Evolutionary conservation across 176 grass and related monocot genomes (phyloP).

Genomic region (Musa beccarii): DNA sequence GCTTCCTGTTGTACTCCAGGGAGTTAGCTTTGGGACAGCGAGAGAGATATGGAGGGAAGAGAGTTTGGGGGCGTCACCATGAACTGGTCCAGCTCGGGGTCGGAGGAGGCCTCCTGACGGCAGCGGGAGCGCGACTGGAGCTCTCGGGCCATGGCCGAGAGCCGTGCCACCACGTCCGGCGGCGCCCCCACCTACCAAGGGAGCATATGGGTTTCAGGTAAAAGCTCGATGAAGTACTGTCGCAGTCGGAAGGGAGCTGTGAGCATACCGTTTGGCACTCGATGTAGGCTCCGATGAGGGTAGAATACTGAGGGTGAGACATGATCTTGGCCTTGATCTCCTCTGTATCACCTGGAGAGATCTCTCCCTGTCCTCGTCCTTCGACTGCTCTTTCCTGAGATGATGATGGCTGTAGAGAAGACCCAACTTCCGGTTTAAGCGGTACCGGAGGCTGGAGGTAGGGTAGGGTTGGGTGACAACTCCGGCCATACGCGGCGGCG

Average conservation of each 20-base stretch:
- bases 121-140: slow-evolving; percentile 23
- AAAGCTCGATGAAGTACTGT: neutral
- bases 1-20: slow-evolving; percentile 36
- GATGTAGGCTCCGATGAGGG: slow-evolving; percentile 48
- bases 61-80: slow-evolving; percentile 40
- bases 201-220: neutral
- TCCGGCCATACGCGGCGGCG: slow-evolving; percentile 25
- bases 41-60: neutral
- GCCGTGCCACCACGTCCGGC: slow-evolving; percentile 42
- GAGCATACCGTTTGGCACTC: slow-evolving; percentile 72
- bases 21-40: neutral
- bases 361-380: slow-evolving; percentile 15
- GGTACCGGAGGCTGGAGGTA: neutral
- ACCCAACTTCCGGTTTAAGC: slow-evolving; percentile 16
- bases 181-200: slow-evolving; percentile 24
- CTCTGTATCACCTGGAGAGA: slow-evolving; percentile 34
- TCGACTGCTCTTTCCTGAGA: neutral
- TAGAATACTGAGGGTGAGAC: slow-evolving; percentile 72
- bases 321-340: slow-evolving; percentile 74
- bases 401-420: neutral
- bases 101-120: slow-evolving; percentile 21
- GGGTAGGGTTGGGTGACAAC: slow-evolving; percentile 9
- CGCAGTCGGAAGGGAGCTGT: neutral
- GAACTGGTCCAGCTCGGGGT: slow-evolving; percentile 89
- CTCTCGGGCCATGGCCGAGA: slow-evolving; percentile 39